Conservation (phyloP, 2,329 filamentous ascomycete species). For the Tolypocladium endophyticum region DNA sequence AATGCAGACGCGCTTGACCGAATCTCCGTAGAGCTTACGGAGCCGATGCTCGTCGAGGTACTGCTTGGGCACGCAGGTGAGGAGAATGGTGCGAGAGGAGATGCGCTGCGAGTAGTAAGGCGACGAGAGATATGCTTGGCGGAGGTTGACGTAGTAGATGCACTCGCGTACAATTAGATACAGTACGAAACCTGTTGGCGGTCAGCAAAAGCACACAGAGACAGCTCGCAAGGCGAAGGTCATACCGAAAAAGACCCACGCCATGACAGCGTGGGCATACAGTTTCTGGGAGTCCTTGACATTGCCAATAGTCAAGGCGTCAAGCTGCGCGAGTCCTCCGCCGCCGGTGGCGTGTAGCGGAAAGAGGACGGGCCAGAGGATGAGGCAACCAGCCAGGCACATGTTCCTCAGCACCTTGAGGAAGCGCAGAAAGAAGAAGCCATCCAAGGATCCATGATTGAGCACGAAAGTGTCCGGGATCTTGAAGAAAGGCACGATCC, state of each 20-base stretch:
- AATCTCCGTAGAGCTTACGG: constrained; percentile 69
- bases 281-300: constrained; percentile 50
- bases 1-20: constrained; percentile 79
- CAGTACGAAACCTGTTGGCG: constrained; percentile 65
- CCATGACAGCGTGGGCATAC: constrained; percentile 72
- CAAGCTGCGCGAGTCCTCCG: constrained; percentile 52
- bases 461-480: constrained; percentile 69
- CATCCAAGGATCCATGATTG: constrained; percentile 85
- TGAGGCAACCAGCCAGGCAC: constrained; percentile 70
- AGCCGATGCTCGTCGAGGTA: constrained; percentile 72
- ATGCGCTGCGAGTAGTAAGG: constrained; percentile 76
- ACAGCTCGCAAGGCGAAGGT: background rate
- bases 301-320: constrained; percentile 72
- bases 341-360: constrained; percentile 82
- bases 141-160: constrained; percentile 85
- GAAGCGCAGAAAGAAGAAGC: constrained; percentile 79
- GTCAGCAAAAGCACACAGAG: background rate
- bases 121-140: constrained; percentile 83
- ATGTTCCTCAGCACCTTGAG: constrained; percentile 62
- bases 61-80: constrained; percentile 69
- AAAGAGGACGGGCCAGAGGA: constrained; percentile 80
- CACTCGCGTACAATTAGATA: constrained; percentile 79
- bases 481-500: constrained; percentile 57
- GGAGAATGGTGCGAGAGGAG: constrained; percentile 82
- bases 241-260: constrained; percentile 61